Evolutionary conservation across 139 green algal species (phyloP), one percentile per base, ranked within the genome.

Genomic region (Chlamydomonas incerta): DNA sequence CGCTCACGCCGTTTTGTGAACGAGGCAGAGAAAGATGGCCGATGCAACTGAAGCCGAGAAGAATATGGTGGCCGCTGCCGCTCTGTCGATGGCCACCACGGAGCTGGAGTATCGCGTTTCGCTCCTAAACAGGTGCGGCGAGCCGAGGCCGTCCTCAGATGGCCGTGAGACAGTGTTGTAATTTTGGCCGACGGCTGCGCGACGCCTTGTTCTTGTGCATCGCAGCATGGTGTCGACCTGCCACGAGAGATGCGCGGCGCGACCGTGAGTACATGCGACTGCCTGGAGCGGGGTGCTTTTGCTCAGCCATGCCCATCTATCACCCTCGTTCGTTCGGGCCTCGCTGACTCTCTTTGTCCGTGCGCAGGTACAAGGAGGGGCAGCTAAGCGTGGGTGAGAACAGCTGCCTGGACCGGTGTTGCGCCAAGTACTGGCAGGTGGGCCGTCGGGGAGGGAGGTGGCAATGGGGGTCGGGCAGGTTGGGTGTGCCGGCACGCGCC

Each of bases 401-500:
- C 87, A 96, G 91, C 88, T 99, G 97, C 88, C 90, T 99, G 9
- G 97, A 99, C 86, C 87, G 97, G 29, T 99, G 97, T 79, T 91
- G 94, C 31, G 90, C 94, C 20, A 99, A 99, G 88, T 99, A 99
- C 90, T 99, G 97, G 97, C 96, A 99, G 95, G 97, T 98, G 79
- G 4, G 4, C n/a, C 6, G 4, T 34, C 3, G 34, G 34, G 17
- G 67, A 29, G 29, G n/a, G 13, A 50, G 26, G 26, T 4, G 28
- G 62, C 17, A 6, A 2, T 68, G 13, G 62, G n/a, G n/a, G n/a
- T n/a, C n/a, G n/a, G n/a, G n/a, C n/a, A n/a, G n/a, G 26, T 34
- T 33, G 18, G 62, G 41, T 50, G 5, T 50, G 5, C 6, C 8
- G 5, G 41, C 41, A 50, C 41, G 41, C 41, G n/a, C n/a, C n/a